Base-by-base conservation (phyloP, 2,329 filamentous ascomycete species). In the Neoscytalidium dimidiatum region DNA sequence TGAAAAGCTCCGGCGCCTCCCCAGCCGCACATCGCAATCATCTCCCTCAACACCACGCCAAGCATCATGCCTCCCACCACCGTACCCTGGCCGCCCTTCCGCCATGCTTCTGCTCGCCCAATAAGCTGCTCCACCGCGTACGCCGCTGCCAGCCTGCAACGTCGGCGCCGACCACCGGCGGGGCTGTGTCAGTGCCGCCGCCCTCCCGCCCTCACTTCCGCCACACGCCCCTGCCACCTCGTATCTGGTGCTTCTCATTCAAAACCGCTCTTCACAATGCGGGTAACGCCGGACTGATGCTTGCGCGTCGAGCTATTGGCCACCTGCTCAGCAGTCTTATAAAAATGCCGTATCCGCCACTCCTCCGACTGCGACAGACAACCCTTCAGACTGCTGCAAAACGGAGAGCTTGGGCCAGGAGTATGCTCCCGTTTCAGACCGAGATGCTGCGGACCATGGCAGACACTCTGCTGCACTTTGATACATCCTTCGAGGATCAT, bases 1-100 rank as follows among this genome's bases (percentile, higher is more conserved):
- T 46, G 41, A 31, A 21, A 33, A 23, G 23, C 41, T 21, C 38
- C 9, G 53, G 35, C 35, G 53, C 38, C 31, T 23, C 23, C n/a
- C 28, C 21, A 29, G 4, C 49, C 8, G 49, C 17, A 13, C 11
- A 60, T 60, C 56, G 38, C 56, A 60, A 60, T 60, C 61, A 14
- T 8, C 3, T 38, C 33, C 49, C 19, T 64, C 61, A 64, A 64
- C 61, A 64, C 61, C 61, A 64, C 61, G 61, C 61, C 61, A 64
- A 64, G 61, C 61, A 60, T 60, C 56, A 28, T 46, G 38, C n/a
- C 35, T 28, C 28, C 3, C 13, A 4, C 56, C 56, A 23, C 26
- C 52, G 17, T 29, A 8, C 52, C 13, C 11, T n/a, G 9, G 28
- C 23, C n/a, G 56, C 17, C n/a, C n/a, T n/a, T n/a, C n/a, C n/a